Conservation (phyloP, 768 basidiomycete species). For the Lyophyllum atratum region DNA sequence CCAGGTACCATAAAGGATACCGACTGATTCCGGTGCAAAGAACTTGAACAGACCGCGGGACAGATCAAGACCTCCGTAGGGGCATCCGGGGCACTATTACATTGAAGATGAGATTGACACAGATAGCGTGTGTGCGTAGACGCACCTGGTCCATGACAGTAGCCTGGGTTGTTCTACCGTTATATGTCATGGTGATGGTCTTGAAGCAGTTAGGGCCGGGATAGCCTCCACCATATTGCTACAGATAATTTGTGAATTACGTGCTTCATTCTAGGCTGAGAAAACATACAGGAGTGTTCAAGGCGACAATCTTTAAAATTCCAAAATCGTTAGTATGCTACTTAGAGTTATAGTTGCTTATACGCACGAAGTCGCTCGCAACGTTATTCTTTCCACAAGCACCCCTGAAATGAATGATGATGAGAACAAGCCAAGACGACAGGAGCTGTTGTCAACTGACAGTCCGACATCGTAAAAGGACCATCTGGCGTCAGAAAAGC, state of each 20-base stretch:
- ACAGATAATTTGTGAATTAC: not conserved
- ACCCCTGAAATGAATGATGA: slow-evolving; percentile 19
- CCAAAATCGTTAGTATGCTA: not conserved
- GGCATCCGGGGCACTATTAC: slow-evolving; percentile 62
- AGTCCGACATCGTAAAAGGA: slow-evolving; percentile 33
- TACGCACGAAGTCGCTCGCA: slow-evolving; percentile 27
- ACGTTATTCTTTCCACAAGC: slow-evolving; percentile 31
- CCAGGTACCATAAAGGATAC: slow-evolving; percentile 56
- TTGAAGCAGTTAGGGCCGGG: slow-evolving; percentile 68
- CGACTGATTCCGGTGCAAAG: slow-evolving; percentile 44
- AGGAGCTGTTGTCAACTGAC: slow-evolving; percentile 17
- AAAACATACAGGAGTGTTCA: slow-evolving; percentile 33
- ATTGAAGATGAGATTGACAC: not conserved
- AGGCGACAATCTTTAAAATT: slow-evolving; percentile 29
- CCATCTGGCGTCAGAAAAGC: slow-evolving; percentile 24
- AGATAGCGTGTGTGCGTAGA: not conserved
- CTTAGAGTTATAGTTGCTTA: not conserved
- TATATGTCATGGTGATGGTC: slow-evolving; percentile 59
- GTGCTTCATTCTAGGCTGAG: slow-evolving; percentile 15
- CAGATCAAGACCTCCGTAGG: slow-evolving; percentile 62
- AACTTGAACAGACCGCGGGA: slow-evolving; percentile 56
- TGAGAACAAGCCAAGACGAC: not conserved
- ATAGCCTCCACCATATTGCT: slow-evolving; percentile 60
- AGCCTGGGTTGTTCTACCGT: slow-evolving; percentile 61
- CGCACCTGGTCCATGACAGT: slow-evolving; percentile 63